A percentile compares a stretch with the other conserved stretches of the same genome.
phyloP scores from a whole-genome alignment of 352 stramenopile genomes.

The Phytophthora hybrid region DNA sequence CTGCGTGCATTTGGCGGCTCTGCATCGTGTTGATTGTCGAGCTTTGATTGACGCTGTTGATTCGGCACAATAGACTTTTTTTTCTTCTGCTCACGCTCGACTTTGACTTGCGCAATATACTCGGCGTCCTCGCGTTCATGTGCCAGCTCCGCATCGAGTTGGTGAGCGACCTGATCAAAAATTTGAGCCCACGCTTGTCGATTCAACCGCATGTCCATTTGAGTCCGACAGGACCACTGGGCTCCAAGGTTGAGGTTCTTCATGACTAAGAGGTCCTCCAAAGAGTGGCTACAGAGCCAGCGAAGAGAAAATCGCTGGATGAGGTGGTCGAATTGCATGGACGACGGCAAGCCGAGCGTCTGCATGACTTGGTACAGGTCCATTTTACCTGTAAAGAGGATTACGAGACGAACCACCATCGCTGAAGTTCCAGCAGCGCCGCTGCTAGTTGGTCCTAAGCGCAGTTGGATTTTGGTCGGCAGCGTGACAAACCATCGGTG shows the following conservation, averaged over 20 bases:
- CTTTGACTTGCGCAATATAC: conserved; percentile 38
- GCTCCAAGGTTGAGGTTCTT: conserved; percentile 61
- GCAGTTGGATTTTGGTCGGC: conserved; percentile 61
- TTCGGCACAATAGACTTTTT: conserved; percentile 14
- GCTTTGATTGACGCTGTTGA: conserved; percentile 5
- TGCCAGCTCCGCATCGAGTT: conserved; percentile 47
- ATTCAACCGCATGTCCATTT: conserved; percentile 67
- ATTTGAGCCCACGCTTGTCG: conserved; percentile 64
- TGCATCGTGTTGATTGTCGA: conserved; percentile 3
- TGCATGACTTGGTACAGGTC: conserved; percentile 76
- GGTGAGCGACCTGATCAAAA: conserved; percentile 48
- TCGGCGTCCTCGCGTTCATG: conserved; percentile 47
- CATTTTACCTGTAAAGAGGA: conserved; percentile 68
- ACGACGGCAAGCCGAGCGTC: conserved; percentile 53
- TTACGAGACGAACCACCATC: conserved; percentile 64
- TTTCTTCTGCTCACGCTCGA: conserved; percentile 27
- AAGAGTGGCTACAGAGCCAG: conserved; percentile 57
- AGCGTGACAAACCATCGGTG: conserved; percentile 74
- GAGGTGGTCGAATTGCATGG: conserved; percentile 70
- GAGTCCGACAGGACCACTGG: conserved; percentile 61
- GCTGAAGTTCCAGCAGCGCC: conserved; percentile 25
- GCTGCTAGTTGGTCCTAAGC: conserved; percentile 32
- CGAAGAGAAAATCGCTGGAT: conserved; percentile 57
- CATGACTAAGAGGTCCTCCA: conserved; percentile 68
- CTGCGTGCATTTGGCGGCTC: neutral